phyloP scores from a whole-genome alignment of 306 rosid genomes.

The Hylodesmum podocarpum region DNA sequence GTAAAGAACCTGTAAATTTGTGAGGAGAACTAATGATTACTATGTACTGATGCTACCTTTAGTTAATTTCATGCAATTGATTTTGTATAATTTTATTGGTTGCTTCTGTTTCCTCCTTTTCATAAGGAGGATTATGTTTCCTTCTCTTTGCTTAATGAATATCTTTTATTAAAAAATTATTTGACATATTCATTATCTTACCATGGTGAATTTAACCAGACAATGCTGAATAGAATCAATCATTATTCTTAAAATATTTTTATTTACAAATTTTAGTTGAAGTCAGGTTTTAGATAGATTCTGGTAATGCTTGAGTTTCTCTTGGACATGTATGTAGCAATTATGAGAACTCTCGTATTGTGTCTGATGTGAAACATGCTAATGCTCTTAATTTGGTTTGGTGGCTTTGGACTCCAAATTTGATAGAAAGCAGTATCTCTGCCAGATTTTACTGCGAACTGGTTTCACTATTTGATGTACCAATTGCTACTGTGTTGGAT shows the following conservation, averaged over 20 bases:
- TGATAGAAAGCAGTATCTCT: constrained; percentile 74
- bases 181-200: neutral
- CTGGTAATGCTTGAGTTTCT: neutral
- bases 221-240: neutral
- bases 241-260: neutral
- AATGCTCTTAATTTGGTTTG: constrained; percentile 65
- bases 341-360: constrained; percentile 17
- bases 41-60: constrained; percentile 28
- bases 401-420: constrained; percentile 66
- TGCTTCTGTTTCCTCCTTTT: neutral
- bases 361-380: constrained; percentile 55
- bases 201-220: neutral
- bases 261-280: neutral
- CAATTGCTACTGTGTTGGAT: constrained; percentile 64
- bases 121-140: neutral
- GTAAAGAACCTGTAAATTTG: constrained; percentile 40
- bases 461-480: constrained; percentile 70
- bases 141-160: neutral
- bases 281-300: neutral
- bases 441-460: constrained; percentile 62
- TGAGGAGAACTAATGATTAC: constrained; percentile 32
- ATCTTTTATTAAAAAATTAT: neutral
- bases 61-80: constrained; percentile 21
- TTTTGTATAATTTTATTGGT: neutral
- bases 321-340: neutral